These are phyloP conservation scores for Desmodesmus armatus DNA, from an alignment of 139 green algal genomes.

Conservation along the genomic window DNA sequence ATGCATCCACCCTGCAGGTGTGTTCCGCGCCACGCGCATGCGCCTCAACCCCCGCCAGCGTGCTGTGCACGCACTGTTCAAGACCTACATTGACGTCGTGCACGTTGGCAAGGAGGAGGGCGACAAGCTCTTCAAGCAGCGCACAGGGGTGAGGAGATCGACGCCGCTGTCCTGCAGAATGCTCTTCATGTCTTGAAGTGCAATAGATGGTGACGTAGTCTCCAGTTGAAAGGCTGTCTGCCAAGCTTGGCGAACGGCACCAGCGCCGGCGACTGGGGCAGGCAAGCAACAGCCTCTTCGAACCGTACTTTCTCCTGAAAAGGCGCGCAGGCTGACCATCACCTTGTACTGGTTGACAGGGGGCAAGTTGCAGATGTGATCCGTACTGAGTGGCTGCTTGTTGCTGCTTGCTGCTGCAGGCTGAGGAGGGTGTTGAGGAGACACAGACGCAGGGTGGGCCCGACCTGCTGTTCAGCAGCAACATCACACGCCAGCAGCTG, in stretches of 20 bases:
- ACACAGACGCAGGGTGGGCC: conserved; percentile 27
- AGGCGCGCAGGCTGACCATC: no score
- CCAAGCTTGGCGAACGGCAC: no score
- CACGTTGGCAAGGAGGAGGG: conserved; percentile 75
- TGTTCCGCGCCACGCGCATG: conserved; percentile 88
- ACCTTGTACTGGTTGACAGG: no score
- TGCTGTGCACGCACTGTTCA: conserved; percentile 73
- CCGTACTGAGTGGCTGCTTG: background rate
- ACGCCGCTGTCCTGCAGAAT: no score
- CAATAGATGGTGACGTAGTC: no score
- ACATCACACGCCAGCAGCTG: conserved; percentile 33
- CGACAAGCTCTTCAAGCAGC: conserved; percentile 34
- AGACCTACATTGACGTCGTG: conserved; percentile 92
- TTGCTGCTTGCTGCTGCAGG: conserved; percentile 17
- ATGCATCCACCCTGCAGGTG: conserved; percentile 54
- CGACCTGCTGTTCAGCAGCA: conserved; percentile 18
- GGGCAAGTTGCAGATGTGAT: no score
- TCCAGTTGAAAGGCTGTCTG: no score
- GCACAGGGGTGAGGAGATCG: background rate
- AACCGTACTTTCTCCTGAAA: no score
- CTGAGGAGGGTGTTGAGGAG: background rate
- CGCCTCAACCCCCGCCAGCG: conserved; percentile 72
- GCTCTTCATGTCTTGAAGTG: no score
- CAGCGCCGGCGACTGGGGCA: no score
- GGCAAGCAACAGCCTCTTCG: no score